phyloP scores from a whole-genome alignment of 352 stramenopile genomes.

The Phytophthora capsici region DNA sequence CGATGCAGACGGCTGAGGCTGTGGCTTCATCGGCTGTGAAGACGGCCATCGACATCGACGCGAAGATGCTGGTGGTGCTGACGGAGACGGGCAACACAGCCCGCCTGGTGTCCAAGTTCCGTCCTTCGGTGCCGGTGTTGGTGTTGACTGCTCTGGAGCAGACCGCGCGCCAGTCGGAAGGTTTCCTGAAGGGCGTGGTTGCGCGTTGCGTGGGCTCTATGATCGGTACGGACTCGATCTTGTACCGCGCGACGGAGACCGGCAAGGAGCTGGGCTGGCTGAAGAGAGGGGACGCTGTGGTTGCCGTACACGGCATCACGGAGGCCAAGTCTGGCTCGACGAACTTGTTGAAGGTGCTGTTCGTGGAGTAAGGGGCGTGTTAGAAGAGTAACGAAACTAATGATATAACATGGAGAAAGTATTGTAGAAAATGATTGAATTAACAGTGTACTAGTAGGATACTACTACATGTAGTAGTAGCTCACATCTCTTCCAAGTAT shows the following conservation, averaged over 20 bases:
- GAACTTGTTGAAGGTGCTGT: conserved; percentile 92
- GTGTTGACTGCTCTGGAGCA: neutral
- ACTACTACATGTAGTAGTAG: too few relatives aligned
- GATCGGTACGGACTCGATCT: neutral
- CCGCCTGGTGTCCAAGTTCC: neutral
- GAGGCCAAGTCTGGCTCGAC: conserved; percentile 87
- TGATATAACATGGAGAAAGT: too few relatives aligned
- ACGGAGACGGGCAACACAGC: neutral
- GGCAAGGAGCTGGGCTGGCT: conserved; percentile 60
- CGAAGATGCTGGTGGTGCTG: neutral
- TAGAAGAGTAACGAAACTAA: conserved; percentile 13
- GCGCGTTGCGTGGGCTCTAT: neutral
- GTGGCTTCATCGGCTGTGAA: neutral
- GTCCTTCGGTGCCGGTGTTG: neutral
- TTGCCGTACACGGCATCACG: conserved; percentile 89
- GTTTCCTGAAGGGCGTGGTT: neutral
- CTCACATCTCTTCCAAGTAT: too few relatives aligned
- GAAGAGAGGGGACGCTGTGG: conserved; percentile 86
- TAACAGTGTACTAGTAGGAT: too few relatives aligned
- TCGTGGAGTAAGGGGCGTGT: conserved; percentile 60
- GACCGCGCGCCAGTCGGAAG: neutral
- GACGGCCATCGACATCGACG: neutral
- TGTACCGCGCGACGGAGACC: neutral
- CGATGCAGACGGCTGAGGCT: neutral
- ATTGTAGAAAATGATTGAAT: too few relatives aligned